Base-by-base conservation (phyloP, 2,329 filamentous ascomycete genomes). In the Aspergillus flavus region DNA sequence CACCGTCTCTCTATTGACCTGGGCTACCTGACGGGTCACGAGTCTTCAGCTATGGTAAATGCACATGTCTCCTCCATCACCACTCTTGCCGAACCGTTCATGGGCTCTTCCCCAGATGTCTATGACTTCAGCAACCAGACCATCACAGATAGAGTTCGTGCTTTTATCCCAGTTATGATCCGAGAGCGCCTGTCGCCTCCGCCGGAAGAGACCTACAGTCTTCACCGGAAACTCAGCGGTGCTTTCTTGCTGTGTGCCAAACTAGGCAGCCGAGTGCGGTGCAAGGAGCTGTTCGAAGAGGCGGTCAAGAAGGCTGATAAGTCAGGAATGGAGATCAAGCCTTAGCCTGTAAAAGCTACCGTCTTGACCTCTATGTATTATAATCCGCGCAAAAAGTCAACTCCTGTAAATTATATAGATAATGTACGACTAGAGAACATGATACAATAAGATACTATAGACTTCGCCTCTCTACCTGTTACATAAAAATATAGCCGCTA, bases 101-200 rank as follows among this genome's bases (percentile, higher is more conserved):
- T 91, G 70, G 83, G 83, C 4, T 85, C 83, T 0, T 92, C 93
- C 0, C 92, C 93, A 0, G 90, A 91, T 57, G 80, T 96, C 0
- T 99, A 99, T 76, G 93, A 99, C 76, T 99, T 99, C 78, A 83
- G 87, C 64, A 88, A 94, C 73, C 95, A 99, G 82, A 99, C 94
- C 1, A 98, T 99, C 69, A 99, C 95, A 1, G 94, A 98, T 73
- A 86, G 96, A 52, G 94, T 99, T 62, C 89, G 94, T 72, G 86
- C 84, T 4, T 84, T 96, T 59, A 98, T 99, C 69, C 95, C 95
- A 19, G 82, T 96, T 59, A 99, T 99, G 95, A 84, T 99, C 54
- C 87, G 87, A 61, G 95, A 99, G 82, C 83, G 95, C 41, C 81
- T 99, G 23, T 88, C 92, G 19, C 94, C 95, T 28, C 95, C 96